These are phyloP conservation scores for Cyclocybe cylindracea DNA, from an alignment of 768 basidiomycete genomes.

Conservation along the genomic window DNA sequence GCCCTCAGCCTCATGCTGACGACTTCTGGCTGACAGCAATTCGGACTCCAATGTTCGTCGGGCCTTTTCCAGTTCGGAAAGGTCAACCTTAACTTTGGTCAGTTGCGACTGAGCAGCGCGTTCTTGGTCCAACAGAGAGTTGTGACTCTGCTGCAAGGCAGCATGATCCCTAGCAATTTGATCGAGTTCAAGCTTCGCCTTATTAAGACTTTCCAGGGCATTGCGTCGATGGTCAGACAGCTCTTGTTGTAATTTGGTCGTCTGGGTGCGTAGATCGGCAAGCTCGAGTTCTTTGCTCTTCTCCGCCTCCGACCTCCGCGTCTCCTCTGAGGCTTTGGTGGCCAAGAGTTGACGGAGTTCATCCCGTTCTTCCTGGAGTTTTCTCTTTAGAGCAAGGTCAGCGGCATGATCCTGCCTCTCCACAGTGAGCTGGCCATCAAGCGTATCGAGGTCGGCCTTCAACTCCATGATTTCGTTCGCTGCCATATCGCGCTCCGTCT, in stretches of 20 bases:
- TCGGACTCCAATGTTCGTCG: conserved; percentile 74
- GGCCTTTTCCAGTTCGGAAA: conserved; percentile 65
- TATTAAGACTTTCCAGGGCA: conserved; percentile 67
- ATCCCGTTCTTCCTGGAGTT: conserved; percentile 82
- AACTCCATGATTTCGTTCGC: conserved; percentile 65
- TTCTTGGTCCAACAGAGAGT: conserved; percentile 65
- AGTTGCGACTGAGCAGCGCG: conserved; percentile 51
- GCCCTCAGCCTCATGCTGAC: conserved; percentile 67
- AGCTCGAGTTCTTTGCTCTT: conserved; percentile 89
- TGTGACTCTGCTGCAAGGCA: conserved; percentile 59
- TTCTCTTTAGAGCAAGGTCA: conserved; percentile 50
- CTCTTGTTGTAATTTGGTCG: conserved; percentile 61
- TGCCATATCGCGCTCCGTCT: conserved; percentile 53
- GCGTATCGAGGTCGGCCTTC: conserved; percentile 66
- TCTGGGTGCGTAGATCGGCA: conserved; percentile 64
- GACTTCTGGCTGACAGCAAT: conserved; percentile 64
- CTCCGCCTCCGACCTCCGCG: conserved; percentile 79
- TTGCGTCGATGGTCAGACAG: conserved; percentile 63
- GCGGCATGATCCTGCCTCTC: conserved; percentile 53
- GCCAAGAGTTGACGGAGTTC: conserved; percentile 82
- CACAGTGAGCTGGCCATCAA: conserved; percentile 61
- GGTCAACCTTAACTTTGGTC: conserved; percentile 44
- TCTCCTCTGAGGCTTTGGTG: conserved; percentile 86
- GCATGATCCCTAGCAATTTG: conserved; percentile 58
- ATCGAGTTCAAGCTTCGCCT: conserved; percentile 77